Conservation (phyloP, 2,329 filamentous ascomycete genomes). For the Aspergillus texensis region DNA sequence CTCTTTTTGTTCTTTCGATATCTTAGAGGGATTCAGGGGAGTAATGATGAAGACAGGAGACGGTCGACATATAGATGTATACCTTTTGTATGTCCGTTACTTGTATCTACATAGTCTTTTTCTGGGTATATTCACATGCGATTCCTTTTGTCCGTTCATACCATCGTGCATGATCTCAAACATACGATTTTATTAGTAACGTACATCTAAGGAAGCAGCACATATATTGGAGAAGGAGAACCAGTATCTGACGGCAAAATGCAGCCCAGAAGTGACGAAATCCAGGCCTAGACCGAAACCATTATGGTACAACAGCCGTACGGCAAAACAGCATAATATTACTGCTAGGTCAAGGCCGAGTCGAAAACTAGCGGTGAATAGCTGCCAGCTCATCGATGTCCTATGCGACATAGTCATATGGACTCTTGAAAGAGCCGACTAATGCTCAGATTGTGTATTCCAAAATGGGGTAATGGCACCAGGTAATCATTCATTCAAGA, state of each 20-base stretch:
- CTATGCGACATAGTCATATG: not conserved
- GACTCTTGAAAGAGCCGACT: not conserved
- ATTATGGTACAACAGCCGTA: not conserved
- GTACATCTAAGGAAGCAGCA: not conserved
- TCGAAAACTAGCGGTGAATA: not conserved
- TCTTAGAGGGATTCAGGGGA: slow-evolving; percentile 8
- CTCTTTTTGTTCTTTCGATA: not conserved
- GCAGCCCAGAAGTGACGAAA: not conserved
- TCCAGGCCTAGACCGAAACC: not conserved
- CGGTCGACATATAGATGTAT: slow-evolving; percentile 21
- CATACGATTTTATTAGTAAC: not conserved
- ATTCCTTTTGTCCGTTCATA: slow-evolving; percentile 29
- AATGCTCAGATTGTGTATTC: not conserved
- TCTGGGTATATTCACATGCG: slow-evolving; percentile 32
- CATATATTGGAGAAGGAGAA: not conserved
- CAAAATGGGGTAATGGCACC: not conserved
- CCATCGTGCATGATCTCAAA: not conserved
- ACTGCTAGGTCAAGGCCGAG: not conserved
- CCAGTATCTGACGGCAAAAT: not conserved
- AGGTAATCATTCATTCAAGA: not conserved
- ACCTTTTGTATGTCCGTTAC: slow-evolving; percentile 12
- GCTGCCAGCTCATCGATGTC: not conserved
- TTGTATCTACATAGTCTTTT: slow-evolving; percentile 30
- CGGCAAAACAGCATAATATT: not conserved
- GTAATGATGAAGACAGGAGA: slow-evolving; percentile 13